Conservation (phyloP, 257 asterid genomes). For the Solanum appendiculatum region DNA sequence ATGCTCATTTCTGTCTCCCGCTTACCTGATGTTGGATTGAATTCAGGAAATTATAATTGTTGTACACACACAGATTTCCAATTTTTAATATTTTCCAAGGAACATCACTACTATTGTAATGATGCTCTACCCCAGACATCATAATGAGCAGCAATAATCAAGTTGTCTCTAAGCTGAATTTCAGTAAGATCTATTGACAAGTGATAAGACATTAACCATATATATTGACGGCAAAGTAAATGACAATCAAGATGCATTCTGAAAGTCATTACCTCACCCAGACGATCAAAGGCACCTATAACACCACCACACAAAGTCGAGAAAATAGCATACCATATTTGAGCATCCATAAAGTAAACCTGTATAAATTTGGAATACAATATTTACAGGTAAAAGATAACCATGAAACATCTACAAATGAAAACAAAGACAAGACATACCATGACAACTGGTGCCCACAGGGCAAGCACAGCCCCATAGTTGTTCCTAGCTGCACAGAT, state of each 20-base stretch:
- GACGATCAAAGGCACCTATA: slow-evolving; percentile 92
- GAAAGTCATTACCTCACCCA: slow-evolving; percentile 70
- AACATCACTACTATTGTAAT: background rate
- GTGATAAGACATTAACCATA: background rate
- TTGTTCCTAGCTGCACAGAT: slow-evolving; percentile 57
- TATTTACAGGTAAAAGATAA: background rate
- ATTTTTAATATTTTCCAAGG: background rate
- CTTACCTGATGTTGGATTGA: background rate
- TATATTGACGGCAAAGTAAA: background rate
- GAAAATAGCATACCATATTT: slow-evolving; percentile 88
- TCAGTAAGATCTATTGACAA: background rate
- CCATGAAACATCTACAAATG: background rate
- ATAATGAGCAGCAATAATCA: background rate
- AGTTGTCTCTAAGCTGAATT: background rate
- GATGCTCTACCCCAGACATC: background rate
- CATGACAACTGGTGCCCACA: slow-evolving; percentile 86
- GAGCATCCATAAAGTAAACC: slow-evolving; percentile 98
- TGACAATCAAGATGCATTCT: background rate
- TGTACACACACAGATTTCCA: background rate
- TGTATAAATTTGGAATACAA: slow-evolving; percentile 11
- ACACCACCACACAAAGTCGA: slow-evolving; percentile 85
- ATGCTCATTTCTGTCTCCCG: background rate
- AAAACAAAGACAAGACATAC: slow-evolving; percentile 34
- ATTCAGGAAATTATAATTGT: background rate
- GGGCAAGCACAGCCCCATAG: slow-evolving; percentile 58